These are phyloP conservation scores for Corynascus novoguineensis DNA, from an alignment of 495 filamentous ascomycete genomes.

Conservation along the genomic window DNA sequence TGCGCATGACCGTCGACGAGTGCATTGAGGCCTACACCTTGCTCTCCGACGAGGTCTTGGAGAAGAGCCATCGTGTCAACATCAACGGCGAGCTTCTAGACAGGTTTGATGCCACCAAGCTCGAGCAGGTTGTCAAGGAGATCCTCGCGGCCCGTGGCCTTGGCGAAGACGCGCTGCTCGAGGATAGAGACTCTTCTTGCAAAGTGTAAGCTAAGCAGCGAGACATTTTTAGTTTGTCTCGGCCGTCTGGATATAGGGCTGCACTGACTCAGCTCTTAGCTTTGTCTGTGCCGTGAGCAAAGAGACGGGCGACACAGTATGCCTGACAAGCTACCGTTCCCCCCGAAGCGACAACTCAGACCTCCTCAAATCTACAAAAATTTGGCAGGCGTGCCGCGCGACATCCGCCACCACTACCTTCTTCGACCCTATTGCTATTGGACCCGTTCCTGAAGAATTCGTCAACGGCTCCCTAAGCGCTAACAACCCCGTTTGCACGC, in stretches of 20 bases:
- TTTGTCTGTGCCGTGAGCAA: constrained; percentile 48
- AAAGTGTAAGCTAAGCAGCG: constrained; percentile 42
- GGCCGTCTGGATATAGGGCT: neutral
- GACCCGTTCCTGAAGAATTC: constrained; percentile 31
- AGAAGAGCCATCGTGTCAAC: constrained; percentile 31
- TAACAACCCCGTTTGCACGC: constrained; percentile 45
- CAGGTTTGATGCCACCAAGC: constrained; percentile 36
- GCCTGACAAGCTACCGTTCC: constrained; percentile 41
- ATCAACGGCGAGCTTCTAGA: constrained; percentile 33
- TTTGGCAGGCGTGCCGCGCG: constrained; percentile 46
- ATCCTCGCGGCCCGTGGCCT: constrained; percentile 34
- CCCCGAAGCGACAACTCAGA: constrained; percentile 34
- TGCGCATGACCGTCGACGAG: constrained; percentile 43
- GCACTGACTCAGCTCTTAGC: constrained; percentile 27
- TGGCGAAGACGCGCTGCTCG: constrained; percentile 36
- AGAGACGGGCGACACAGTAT: constrained; percentile 36
- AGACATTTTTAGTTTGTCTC: constrained; percentile 6
- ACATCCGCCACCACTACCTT: constrained; percentile 43
- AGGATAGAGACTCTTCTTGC: constrained; percentile 29
- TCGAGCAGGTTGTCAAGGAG: constrained; percentile 40
- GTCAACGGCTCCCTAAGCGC: constrained; percentile 38
- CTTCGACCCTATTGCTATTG: constrained; percentile 44
- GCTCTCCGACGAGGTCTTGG: constrained; percentile 36
- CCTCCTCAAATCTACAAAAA: constrained; percentile 35
- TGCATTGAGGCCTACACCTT: constrained; percentile 42